phyloP scores from a whole-genome alignment of 805 yeast species.

The Cyberlindnera veronae region DNA sequence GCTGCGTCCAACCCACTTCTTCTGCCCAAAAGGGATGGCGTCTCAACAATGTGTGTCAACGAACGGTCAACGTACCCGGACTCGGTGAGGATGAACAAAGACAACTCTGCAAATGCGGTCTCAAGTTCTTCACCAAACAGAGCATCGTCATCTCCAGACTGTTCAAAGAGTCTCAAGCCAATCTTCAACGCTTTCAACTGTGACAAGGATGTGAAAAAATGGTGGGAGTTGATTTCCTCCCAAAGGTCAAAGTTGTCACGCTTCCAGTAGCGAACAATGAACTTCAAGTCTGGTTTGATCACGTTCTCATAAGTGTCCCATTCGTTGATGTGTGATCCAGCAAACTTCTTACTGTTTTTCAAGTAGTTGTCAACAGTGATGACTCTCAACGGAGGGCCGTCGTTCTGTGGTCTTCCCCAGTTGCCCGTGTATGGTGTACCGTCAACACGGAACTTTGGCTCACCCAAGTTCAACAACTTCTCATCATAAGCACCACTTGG shows the following conservation, averaged over 20 bases:
- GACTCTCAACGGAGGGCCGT: constrained; percentile 86
- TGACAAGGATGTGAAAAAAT: constrained; percentile 74
- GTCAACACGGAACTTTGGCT: constrained; percentile 79
- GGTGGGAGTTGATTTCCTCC: constrained; percentile 81
- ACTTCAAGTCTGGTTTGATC: constrained; percentile 67
- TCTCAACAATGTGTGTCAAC: constrained; percentile 63
- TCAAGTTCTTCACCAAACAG: constrained; percentile 22
- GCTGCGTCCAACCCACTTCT: constrained; percentile 83
- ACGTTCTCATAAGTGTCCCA: constrained; percentile 46
- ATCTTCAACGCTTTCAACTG: constrained; percentile 66
- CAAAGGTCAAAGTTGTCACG: constrained; percentile 78
- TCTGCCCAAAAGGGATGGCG: constrained; percentile 46
- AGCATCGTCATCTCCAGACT: constrained; percentile 30
- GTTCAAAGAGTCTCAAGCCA: constrained; percentile 43
- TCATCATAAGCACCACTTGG: constrained; percentile 57
- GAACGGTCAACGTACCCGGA: constrained; percentile 35
- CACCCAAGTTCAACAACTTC: constrained; percentile 66
- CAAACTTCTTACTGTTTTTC: constrained; percentile 35
- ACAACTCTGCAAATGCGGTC: constrained; percentile 23
- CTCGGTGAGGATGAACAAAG: constrained; percentile 27
- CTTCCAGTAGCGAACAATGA: constrained; percentile 59
- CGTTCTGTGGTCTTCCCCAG: constrained; percentile 97
- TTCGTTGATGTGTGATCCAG: constrained; percentile 28
- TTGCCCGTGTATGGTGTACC: constrained; percentile 54
- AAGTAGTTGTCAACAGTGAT: constrained; percentile 60